Conservation (phyloP, 164 flowering plant species). For the Macadamia integrifolia region DNA sequence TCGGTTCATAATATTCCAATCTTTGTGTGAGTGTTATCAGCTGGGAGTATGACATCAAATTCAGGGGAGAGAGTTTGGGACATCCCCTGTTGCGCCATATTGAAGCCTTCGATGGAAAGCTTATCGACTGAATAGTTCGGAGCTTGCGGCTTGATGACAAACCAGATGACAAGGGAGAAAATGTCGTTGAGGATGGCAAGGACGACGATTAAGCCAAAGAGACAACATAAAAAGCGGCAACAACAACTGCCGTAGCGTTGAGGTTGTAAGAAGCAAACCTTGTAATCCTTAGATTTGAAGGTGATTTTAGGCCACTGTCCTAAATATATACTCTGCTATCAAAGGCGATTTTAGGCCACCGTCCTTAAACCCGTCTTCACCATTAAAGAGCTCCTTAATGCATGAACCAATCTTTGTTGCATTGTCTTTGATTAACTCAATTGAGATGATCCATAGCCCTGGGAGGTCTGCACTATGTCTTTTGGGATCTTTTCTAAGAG, state of each 20-base stretch:
- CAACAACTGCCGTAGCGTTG: neutral
- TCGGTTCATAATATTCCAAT: slow-evolving; percentile 57
- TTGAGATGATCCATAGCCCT: no score
- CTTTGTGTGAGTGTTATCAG: slow-evolving; percentile 62
- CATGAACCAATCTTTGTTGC: no score
- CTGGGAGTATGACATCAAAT: slow-evolving; percentile 50
- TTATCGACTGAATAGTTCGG: slow-evolving; percentile 48
- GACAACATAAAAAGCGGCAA: slow-evolving; percentile 33
- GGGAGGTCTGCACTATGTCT: no score
- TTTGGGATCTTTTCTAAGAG: no score
- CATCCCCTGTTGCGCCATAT: slow-evolving; percentile 27
- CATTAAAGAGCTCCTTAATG: no score
- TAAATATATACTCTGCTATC: neutral
- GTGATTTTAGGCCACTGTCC: no score
- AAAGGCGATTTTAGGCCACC: no score
- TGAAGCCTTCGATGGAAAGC: slow-evolving; percentile 48
- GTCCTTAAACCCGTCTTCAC: no score
- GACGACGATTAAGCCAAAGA: slow-evolving; percentile 34
- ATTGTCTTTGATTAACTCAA: no score
- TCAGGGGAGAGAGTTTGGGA: slow-evolving; percentile 41
- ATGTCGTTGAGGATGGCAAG: slow-evolving; percentile 27
- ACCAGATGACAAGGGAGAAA: slow-evolving; percentile 46
- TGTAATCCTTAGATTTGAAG: no score
- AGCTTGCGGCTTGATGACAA: slow-evolving; percentile 49
- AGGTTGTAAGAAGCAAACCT: neutral